Evolutionary conservation across 805 yeast genomes (phyloP).

Genomic region (Wickerhamiella azymoides): DNA sequence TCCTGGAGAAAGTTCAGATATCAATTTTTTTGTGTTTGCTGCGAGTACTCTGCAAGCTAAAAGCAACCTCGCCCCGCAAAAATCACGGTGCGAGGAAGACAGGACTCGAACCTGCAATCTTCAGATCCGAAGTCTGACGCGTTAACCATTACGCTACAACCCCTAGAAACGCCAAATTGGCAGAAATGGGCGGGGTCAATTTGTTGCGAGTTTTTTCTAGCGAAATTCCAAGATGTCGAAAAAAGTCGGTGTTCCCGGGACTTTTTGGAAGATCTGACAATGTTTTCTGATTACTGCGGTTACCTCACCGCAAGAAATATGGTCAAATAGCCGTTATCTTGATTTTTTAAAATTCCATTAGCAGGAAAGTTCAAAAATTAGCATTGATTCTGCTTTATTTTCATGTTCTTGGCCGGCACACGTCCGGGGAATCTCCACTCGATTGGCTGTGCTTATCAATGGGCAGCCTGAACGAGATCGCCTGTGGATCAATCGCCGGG

Average conservation of each 20-base stretch:
- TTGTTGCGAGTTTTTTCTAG: background rate
- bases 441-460: background rate
- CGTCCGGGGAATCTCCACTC: too few species aligned
- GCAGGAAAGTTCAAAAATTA: too few species aligned
- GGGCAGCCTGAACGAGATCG: constrained; percentile 12
- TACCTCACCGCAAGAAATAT: background rate
- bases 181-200: background rate
- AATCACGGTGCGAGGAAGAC: constrained; percentile 9
- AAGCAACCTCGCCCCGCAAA: background rate
- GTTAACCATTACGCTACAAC: constrained; percentile 13
- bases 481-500: constrained; percentile 44
- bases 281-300: too few species aligned
- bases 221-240: background rate
- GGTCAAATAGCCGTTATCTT: too few species aligned
- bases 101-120: constrained; percentile 14
- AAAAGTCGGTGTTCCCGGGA: background rate
- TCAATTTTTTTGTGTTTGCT: too few species aligned
- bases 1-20: too few species aligned
- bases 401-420: background rate
- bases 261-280: too few species aligned
- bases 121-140: constrained; percentile 14
- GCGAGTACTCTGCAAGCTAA: too few species aligned
- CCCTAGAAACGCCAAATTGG: constrained; percentile 3
- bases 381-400: too few species aligned
- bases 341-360: background rate